phyloP scores from a whole-genome alignment of 495 filamentous ascomycete species.

The Immersiella caudata region DNA sequence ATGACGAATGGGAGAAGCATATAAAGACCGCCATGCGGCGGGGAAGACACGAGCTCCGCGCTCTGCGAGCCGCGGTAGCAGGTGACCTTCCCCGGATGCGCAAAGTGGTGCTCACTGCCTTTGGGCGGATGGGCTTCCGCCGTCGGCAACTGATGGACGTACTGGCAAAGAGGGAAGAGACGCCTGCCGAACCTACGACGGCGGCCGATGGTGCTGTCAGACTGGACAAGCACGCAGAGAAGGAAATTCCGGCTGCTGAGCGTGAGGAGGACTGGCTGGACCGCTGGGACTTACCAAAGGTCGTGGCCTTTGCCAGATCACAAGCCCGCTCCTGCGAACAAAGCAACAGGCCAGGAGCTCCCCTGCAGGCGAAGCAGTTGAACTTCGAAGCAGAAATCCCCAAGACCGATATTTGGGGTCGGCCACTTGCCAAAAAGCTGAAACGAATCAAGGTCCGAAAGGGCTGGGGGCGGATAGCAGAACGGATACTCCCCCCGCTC shows the following conservation, averaged over 20 bases:
- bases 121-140: slow-evolving; percentile 74
- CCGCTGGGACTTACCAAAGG: slow-evolving; percentile 42
- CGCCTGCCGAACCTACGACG: slow-evolving; percentile 35
- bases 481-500: slow-evolving; percentile 70
- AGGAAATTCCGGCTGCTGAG: slow-evolving; percentile 1
- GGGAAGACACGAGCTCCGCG: slow-evolving; percentile 41
- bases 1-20: slow-evolving; percentile 3
- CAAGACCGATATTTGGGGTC: slow-evolving; percentile 64
- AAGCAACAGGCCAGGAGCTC: slow-evolving; percentile 28
- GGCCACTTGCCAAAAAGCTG: slow-evolving; percentile 56
- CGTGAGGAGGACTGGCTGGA: slow-evolving; percentile 46
- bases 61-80: slow-evolving; percentile 48
- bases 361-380: slow-evolving; percentile 45
- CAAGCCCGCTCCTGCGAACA: slow-evolving; percentile 22
- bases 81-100: slow-evolving; percentile 65
- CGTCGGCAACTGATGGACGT: slow-evolving; percentile 61
- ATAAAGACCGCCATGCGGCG: slow-evolving; percentile 27
- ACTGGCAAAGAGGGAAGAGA: slow-evolving; percentile 44
- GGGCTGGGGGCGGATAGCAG: slow-evolving; percentile 61
- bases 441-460: slow-evolving; percentile 59
- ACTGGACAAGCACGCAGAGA: slow-evolving; percentile 29
- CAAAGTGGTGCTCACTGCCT: slow-evolving; percentile 66
- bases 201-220: slow-evolving; percentile 23
- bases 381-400: slow-evolving; percentile 57
- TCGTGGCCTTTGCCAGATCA: slow-evolving; percentile 35